Evolutionary conservation across 129 eudicot genomes (phyloP).

Genomic region (Calendula officinalis): DNA sequence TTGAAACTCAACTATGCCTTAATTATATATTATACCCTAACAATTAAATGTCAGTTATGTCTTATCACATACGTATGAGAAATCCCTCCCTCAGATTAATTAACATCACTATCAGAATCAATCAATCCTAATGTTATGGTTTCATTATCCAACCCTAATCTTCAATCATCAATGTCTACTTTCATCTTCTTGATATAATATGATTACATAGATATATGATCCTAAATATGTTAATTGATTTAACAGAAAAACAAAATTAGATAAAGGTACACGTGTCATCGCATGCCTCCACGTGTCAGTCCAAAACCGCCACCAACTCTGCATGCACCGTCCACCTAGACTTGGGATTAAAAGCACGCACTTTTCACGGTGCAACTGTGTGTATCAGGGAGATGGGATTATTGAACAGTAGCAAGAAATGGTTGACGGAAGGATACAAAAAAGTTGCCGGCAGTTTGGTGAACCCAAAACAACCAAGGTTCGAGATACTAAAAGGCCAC

Average conservation of each 20-base stretch:
- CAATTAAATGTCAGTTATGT: no score
- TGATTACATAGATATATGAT: no score
- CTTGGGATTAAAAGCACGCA: not conserved
- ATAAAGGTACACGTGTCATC: constrained; percentile 21
- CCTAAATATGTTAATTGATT: no score
- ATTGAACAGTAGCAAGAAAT: constrained; percentile 4
- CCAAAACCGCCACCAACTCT: constrained; percentile 2
- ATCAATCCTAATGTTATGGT: no score
- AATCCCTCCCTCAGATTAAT: no score
- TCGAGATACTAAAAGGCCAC: constrained; percentile 54
- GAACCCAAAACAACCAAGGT: constrained; percentile 34
- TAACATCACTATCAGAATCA: no score
- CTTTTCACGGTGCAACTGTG: not conserved
- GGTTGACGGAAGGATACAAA: constrained; percentile 25
- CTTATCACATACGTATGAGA: no score
- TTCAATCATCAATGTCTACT: no score
- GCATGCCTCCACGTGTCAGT: constrained; percentile 22
- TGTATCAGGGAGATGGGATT: constrained; percentile 2
- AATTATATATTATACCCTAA: no score
- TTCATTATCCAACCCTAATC: no score
- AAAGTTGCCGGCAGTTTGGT: constrained; percentile 17
- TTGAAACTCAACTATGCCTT: no score
- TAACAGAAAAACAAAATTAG: not conserved
- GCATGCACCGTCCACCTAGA: constrained; percentile 12
- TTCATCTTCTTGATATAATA: no score